These are phyloP conservation scores for Emiliania huxleyi DNA, from an alignment of 78 protist species.

Conservation along the genomic window DNA sequence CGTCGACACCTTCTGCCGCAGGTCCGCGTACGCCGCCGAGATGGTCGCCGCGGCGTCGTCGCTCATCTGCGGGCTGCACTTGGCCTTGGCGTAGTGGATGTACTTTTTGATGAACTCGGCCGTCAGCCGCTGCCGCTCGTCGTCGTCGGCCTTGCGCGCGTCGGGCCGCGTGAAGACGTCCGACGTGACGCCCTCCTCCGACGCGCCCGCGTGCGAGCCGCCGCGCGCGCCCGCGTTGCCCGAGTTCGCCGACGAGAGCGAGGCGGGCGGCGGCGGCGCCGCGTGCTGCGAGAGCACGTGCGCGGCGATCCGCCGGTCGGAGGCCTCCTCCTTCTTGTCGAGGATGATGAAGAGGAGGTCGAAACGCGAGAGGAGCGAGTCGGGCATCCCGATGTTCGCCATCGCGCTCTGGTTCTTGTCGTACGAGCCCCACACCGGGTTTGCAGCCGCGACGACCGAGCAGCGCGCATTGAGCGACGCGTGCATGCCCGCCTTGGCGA, in stretches of 20 bases:
- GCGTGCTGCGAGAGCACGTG: constrained; percentile 86
- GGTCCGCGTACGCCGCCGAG: neutral
- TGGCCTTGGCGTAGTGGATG: constrained; percentile 59
- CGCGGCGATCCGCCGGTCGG: constrained; percentile 51
- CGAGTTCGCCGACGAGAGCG: neutral
- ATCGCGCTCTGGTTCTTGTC: constrained; percentile 53
- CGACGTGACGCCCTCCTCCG: neutral
- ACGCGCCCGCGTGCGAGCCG: neutral
- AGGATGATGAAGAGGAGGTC: constrained; percentile 97
- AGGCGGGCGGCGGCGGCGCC: neutral
- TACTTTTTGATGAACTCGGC: constrained; percentile 58
- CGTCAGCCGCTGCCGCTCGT: neutral
- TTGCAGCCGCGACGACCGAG: constrained; percentile 99
- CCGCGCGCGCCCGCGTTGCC: neutral
- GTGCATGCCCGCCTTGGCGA: constrained; percentile 99
- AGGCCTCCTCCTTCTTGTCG: constrained; percentile 56
- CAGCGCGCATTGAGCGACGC: constrained; percentile 98
- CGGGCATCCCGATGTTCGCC: constrained; percentile 92
- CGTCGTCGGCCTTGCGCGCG: neutral
- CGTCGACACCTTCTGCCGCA: constrained; percentile 11
- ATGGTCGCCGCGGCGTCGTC: constrained; percentile 21
- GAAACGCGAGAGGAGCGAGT: constrained; percentile 98
- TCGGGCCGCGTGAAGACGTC: neutral
- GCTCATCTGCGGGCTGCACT: constrained; percentile 1
- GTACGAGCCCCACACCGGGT: constrained; percentile 97